Evolutionary conservation across 1,284 basidiomycete genomes (phyloP), one percentile per base, ranked within the genome.

Genomic region (Golubevia sp.): DNA sequence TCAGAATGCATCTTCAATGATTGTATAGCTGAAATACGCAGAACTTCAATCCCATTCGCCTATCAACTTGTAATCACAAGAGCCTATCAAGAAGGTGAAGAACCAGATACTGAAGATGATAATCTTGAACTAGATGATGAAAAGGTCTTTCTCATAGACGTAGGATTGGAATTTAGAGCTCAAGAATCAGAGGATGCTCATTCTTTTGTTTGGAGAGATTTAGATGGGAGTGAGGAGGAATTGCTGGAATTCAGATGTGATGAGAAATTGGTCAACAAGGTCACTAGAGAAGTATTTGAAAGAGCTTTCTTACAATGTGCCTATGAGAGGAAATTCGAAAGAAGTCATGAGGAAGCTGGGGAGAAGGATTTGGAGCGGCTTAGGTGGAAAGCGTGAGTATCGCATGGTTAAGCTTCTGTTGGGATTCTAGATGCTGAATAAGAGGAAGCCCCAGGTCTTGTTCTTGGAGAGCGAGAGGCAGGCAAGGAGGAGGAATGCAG

Each of bases 1-100:
- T 87, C 94, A 74, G 96, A 98, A 87, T 99, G 97, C 93, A 97
- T 99, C 77, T 99, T 94, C 85, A 93, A 94, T 74, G 94, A 97
- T 77, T 95, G 95, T 6, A 94, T 97, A 85, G 91, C 92, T 11
- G 95, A 94, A 21, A 92, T 99, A 77, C 90, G 97, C 63, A 89
- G 95, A 23, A 87, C 86, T 18, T 88, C 91, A 0, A 85, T 92
- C 59, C 92, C 94, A 60, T 91, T 91, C 85, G 90, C 96, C 79
- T 99, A 96, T 82, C 71, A 98, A 85, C 88, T 99, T n/a, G 95
- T 97, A 6, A 90, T 97, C 61, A 97, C 94, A 13, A 88, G 94
- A 67, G 94, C 96, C 0, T 97, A 92, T 79, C 93, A 97, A 73
- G 94, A 97, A 67, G 95, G 94, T 8, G 95, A 97, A 81, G 92